Evolutionary conservation across 495 filamentous ascomycete genomes (phyloP).

Genomic region (Hypomontagnella submonticulosa): DNA sequence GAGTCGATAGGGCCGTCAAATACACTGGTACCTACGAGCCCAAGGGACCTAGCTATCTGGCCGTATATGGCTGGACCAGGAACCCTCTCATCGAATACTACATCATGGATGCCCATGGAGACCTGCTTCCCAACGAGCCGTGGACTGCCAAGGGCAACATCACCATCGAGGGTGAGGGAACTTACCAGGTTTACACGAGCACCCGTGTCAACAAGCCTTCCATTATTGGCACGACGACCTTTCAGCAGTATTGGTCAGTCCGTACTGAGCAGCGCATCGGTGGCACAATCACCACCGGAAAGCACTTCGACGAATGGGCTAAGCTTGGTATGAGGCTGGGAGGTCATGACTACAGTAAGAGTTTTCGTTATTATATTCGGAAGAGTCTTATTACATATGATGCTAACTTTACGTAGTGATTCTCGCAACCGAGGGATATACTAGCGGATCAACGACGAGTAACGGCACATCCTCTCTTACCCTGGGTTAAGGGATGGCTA

Average conservation of each 20-base stretch:
- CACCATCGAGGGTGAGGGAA: slow-evolving; percentile 60
- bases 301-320: slow-evolving; percentile 70
- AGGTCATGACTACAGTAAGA: slow-evolving; percentile 60
- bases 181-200: slow-evolving; percentile 67
- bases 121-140: slow-evolving; percentile 63
- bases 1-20: slow-evolving; percentile 57
- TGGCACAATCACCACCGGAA: slow-evolving; percentile 60
- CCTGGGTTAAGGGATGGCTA: slow-evolving; percentile 38
- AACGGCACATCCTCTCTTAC: slow-evolving; percentile 40
- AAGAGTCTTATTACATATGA: background rate
- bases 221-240: slow-evolving; percentile 69
- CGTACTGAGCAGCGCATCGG: slow-evolving; percentile 63
- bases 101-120: slow-evolving; percentile 69
- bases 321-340: slow-evolving; percentile 61
- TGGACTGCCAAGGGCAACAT: slow-evolving; percentile 66
- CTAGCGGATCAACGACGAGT: slow-evolving; percentile 44
- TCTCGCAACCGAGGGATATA: slow-evolving; percentile 68
- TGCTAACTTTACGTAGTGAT: slow-evolving; percentile 53
- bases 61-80: slow-evolving; percentile 73
- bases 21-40: slow-evolving; percentile 67
- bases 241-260: slow-evolving; percentile 72
- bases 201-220: slow-evolving; percentile 68
- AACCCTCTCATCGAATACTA: slow-evolving; percentile 74
- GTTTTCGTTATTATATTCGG: background rate
- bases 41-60: slow-evolving; percentile 68